Conservation (phyloP, 2,329 filamentous ascomycete species). For the Teratosphaeria viscida region DNA sequence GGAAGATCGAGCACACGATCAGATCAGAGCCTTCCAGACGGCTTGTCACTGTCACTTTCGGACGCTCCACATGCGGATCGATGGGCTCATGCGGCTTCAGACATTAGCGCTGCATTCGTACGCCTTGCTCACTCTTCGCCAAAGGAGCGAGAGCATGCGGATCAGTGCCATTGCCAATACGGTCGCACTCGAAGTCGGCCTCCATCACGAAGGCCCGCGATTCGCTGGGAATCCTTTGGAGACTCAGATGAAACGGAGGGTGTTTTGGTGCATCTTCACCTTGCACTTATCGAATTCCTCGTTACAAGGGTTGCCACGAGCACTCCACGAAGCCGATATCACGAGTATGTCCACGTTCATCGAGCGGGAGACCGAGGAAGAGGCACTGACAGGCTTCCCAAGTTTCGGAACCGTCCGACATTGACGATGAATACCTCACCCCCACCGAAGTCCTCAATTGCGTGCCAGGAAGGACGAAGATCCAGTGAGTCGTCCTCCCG, state of each 20-base stretch:
- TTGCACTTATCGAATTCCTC: constrained; percentile 4
- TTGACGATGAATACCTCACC: constrained; percentile 7
- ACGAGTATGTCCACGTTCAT: not conserved
- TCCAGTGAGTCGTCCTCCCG: not conserved
- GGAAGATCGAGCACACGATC: constrained; percentile 3
- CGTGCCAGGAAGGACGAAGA: constrained; percentile 1
- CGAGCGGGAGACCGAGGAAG: not conserved
- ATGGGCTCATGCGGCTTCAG: constrained; percentile 4
- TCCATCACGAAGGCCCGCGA: constrained; percentile 4
- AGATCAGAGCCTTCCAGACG: constrained; percentile 2
- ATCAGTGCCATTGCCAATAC: constrained; percentile 4
- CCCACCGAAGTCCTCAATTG: not conserved
- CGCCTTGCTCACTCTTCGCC: constrained; percentile 4
- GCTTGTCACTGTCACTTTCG: constrained; percentile 2
- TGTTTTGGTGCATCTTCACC: constrained; percentile 7
- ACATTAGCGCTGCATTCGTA: constrained; percentile 5
- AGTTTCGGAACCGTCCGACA: constrained; percentile 2
- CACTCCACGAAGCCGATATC: constrained; percentile 2
- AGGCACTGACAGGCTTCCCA: not conserved
- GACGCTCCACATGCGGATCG: not conserved
- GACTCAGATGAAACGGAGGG: constrained; percentile 4
- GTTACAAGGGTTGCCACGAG: constrained; percentile 1
- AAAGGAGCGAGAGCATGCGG: constrained; percentile 3
- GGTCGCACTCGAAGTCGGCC: constrained; percentile 2
- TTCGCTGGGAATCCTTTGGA: constrained; percentile 4